Evolutionary conservation across 768 basidiomycete species (phyloP).

Genomic region (Psilocybe subaeruginosa): DNA sequence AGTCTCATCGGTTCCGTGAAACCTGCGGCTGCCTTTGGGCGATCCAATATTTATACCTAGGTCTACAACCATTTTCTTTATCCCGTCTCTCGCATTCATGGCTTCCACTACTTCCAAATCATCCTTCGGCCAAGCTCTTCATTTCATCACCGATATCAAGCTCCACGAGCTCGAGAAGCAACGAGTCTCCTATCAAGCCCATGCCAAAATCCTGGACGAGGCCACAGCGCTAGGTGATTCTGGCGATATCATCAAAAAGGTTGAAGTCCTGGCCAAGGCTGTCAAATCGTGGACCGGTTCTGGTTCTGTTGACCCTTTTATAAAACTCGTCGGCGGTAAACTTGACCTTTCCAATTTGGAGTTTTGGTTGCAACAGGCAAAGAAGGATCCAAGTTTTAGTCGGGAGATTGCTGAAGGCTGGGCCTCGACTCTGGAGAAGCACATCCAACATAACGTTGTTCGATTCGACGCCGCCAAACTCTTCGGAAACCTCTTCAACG

Average conservation of each 20-base stretch:
- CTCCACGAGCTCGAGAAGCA: conserved; percentile 47
- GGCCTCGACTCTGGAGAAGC: conserved; percentile 40
- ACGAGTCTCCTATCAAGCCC: conserved; percentile 35
- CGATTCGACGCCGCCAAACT: conserved; percentile 43
- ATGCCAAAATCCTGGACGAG: conserved; percentile 35
- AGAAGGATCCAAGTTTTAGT: conserved; percentile 42
- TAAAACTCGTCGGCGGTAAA: conserved; percentile 23
- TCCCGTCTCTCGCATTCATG: neutral
- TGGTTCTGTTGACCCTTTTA: conserved; percentile 21
- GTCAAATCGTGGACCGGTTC: conserved; percentile 42
- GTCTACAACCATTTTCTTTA: neutral
- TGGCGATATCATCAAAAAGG: conserved; percentile 28
- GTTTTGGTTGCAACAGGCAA: conserved; percentile 42
- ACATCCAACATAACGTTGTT: conserved; percentile 38
- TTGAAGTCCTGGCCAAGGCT: conserved; percentile 37
- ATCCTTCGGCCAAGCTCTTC: conserved; percentile 42
- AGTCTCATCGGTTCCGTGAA: too few species aligned
- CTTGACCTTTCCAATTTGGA: conserved; percentile 27
- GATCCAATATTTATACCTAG: too few species aligned
- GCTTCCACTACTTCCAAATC: conserved; percentile 16
- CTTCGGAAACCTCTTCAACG: conserved; percentile 45
- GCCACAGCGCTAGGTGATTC: conserved; percentile 26
- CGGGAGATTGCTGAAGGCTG: conserved; percentile 36
- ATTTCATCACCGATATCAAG: conserved; percentile 49
- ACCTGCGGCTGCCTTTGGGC: too few species aligned